A percentile compares a stretch with the other conserved stretches of the same genome.
These are phyloP conservation scores for Emiliania huxleyi DNA, from an alignment of 78 protist species.

Conservation along the genomic window DNA sequence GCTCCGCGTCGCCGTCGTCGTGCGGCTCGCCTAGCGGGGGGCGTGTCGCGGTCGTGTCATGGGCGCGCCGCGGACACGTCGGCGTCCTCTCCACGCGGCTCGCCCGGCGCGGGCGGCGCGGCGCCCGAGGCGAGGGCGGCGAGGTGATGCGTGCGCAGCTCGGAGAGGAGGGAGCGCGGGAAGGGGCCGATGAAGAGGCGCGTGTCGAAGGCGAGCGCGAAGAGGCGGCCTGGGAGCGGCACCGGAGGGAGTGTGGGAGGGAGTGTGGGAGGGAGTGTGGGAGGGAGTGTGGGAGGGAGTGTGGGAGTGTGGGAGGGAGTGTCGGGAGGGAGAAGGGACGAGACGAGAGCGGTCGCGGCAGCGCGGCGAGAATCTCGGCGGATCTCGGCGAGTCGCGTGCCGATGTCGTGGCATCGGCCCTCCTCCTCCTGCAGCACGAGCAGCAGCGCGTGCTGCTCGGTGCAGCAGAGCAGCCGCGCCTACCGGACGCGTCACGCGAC, in stretches of 20 bases:
- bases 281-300: no score
- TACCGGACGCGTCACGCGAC: no score
- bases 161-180: background rate
- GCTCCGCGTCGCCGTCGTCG: background rate
- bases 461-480: background rate
- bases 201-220: background rate
- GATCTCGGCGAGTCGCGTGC: no score
- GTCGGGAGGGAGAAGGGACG: no score
- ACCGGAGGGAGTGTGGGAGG: no score
- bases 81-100: background rate
- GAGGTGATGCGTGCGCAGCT: background rate
- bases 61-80: background rate
- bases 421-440: background rate
- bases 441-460: background rate
- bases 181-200: background rate
- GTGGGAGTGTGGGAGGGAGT: no score
- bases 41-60: no score
- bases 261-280: no score
- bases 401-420: background rate
- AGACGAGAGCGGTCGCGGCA: no score
- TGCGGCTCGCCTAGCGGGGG: background rate
- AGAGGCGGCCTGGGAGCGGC: no score
- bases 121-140: background rate
- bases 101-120: background rate
- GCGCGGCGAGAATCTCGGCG: no score